Evolutionary conservation across 768 basidiomycete genomes (phyloP).

Genomic region (Auricularia sp.): DNA sequence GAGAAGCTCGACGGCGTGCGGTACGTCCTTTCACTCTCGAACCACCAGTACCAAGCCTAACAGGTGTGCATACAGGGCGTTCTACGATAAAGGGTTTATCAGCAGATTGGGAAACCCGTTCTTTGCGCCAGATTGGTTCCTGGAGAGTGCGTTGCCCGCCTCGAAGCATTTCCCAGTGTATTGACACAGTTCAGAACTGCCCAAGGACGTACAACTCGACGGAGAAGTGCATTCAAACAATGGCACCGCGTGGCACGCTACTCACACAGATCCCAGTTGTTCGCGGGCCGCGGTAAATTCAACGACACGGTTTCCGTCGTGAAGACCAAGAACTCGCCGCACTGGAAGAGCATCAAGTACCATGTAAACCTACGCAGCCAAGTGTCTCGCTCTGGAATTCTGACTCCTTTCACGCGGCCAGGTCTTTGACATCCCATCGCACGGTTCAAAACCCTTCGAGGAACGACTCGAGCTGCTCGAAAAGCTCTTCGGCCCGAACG

Average conservation of each 20-base stretch:
- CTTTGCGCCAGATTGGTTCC: slow-evolving; percentile 46
- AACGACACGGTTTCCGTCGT: slow-evolving; percentile 51
- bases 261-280: slow-evolving; percentile 22
- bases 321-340: slow-evolving; percentile 45
- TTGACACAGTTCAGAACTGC: slow-evolving; percentile 31
- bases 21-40: slow-evolving; percentile 20
- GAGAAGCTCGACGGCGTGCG: slow-evolving; percentile 55
- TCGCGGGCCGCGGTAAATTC: slow-evolving; percentile 46
- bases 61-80: slow-evolving; percentile 24
- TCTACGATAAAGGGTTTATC: slow-evolving; percentile 40
- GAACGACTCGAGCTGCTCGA: slow-evolving; percentile 29
- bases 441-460: slow-evolving; percentile 37
- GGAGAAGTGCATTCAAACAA: slow-evolving; percentile 27
- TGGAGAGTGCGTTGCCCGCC: slow-evolving; percentile 33
- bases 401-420: slow-evolving; percentile 10
- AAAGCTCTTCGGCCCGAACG: slow-evolving; percentile 36
- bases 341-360: slow-evolving; percentile 46
- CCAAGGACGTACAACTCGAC: slow-evolving; percentile 45
- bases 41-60: background rate
- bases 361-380: slow-evolving; percentile 25
- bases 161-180: background rate
- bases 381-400: background rate
- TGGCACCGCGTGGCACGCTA: background rate
- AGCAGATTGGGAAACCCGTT: slow-evolving; percentile 52
- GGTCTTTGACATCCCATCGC: slow-evolving; percentile 51